Evolutionary conservation across 2,329 filamentous ascomycete species (phyloP).

Genomic region (Aspergillus sp.): DNA sequence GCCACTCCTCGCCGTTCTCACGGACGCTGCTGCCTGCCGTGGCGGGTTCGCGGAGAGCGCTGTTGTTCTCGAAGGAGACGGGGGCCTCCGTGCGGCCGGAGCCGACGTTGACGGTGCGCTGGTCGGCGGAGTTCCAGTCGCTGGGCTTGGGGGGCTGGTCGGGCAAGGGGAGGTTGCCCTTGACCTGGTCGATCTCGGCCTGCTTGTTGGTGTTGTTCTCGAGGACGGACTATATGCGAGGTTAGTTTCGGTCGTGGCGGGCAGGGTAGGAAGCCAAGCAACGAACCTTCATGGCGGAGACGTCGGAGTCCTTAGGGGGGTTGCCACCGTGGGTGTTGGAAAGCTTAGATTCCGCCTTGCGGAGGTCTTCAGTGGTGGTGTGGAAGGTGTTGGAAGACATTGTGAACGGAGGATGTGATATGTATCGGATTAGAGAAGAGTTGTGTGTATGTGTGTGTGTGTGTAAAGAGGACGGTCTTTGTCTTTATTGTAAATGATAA

Average conservation of each 20-base stretch:
- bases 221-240: constrained; percentile 34
- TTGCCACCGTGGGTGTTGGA: constrained; percentile 42
- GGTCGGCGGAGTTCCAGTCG: constrained; percentile 74
- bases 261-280: background rate
- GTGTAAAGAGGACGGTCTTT: background rate
- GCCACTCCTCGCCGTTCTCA: constrained; percentile 50
- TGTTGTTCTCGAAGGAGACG: constrained; percentile 48
- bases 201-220: constrained; percentile 53
- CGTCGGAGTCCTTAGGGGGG: constrained; percentile 44
- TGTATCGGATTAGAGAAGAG: background rate
- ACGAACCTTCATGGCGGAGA: constrained; percentile 49
- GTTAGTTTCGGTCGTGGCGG: constrained; percentile 3
- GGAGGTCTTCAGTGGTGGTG: constrained; percentile 50
- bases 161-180: constrained; percentile 74
- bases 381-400: constrained; percentile 42
- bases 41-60: constrained; percentile 59
- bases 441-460: background rate
- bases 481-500: background rate
- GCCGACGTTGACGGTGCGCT: constrained; percentile 67
- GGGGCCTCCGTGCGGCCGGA: constrained; percentile 58
- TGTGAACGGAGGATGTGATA: background rate
- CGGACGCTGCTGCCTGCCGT: constrained; percentile 57
- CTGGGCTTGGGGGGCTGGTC: constrained; percentile 74
- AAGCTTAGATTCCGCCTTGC: constrained; percentile 47
- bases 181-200: constrained; percentile 65